phyloP scores from a whole-genome alignment of 225 moss, liverwort and hornwort species.

The Polytrichum formosum region DNA sequence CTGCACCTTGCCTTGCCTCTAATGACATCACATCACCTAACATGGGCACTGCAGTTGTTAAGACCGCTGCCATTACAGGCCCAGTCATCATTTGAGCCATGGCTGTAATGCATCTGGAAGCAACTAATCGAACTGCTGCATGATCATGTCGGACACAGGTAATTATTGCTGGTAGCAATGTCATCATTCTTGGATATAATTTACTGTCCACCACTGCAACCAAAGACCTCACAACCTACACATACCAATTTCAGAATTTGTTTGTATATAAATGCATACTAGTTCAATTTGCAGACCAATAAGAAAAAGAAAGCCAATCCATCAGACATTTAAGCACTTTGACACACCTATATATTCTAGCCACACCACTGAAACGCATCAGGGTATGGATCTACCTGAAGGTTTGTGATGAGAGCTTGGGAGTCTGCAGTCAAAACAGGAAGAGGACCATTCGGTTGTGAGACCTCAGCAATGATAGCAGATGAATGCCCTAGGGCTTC shows the following conservation, averaged over 20 bases:
- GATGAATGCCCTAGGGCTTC: slow-evolving; percentile 70
- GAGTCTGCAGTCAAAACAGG: slow-evolving; percentile 70
- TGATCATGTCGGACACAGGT: slow-evolving; percentile 75
- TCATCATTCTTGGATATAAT: slow-evolving; percentile 50
- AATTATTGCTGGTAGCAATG: slow-evolving; percentile 76
- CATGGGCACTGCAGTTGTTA: slow-evolving; percentile 86
- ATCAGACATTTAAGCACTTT: too few species aligned
- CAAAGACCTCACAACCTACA: slow-evolving; percentile 78
- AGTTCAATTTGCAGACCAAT: too few species aligned
- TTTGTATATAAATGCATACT: too few species aligned
- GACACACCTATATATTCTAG: too few species aligned
- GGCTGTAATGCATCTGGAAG: slow-evolving; percentile 79
- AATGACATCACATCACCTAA: slow-evolving; percentile 65
- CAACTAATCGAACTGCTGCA: slow-evolving; percentile 63
- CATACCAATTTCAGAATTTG: not conserved
- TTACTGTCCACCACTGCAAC: slow-evolving; percentile 63
- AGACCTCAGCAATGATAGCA: slow-evolving; percentile 18
- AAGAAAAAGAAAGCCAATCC: too few species aligned
- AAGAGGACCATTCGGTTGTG: slow-evolving; percentile 29
- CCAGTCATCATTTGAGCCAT: slow-evolving; percentile 78
- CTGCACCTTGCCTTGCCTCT: slow-evolving; percentile 90
- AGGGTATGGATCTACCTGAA: slow-evolving; percentile 50
- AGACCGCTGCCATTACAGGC: slow-evolving; percentile 77
- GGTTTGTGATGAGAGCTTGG: slow-evolving; percentile 74
- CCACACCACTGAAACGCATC: too few species aligned